Base-by-base conservation (phyloP, 2,329 filamentous ascomycete species). In the Trichoderma oligosporum region DNA sequence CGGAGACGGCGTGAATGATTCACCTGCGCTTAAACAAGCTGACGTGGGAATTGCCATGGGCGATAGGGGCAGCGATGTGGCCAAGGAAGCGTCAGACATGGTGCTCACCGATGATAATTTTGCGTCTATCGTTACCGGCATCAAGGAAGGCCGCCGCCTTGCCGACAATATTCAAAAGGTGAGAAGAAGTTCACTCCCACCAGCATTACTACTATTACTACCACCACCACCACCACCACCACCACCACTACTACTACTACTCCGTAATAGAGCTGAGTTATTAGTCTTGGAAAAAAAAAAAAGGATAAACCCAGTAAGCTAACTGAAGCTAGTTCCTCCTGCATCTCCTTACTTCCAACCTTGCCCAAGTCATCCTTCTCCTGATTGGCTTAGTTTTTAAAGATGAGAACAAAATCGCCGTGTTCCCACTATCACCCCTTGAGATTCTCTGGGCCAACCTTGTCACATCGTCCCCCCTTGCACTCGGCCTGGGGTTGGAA, bases 51-150 rank as follows among this genome's bases (percentile, higher is more conserved):
- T 90, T 62, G 86, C 86, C 61, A 90, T 89, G 86, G 86, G 86
- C 46, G 76, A 83, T 61, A 78, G 84, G 39, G 87, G 87, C 14
- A 87, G 83, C 42, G 87, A 89, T 66, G 86, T 90, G 8, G 86
- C 87, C 61, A 89, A 89, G 66, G 86, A 94, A 71, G 90, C 90
- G 2, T 87, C 89, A 1, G 90, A 95, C 67, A 94, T 96, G 80
- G 89, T 95, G 33, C 76, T 96, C 38, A 91, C 89, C 0, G 89
- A 94, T 67, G 90, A 94, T 71, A 92, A 95, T 73, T 95, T 95
- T 68, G 88, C 90, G 9, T 91, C 87, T 25, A 89, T 89, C 56
- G 79, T 89, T 38, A 85, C 83, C n/a, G 86, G 83, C 31, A 84
- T 89, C 44, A 82, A 86, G 67, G 85, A 89, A 70, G 86, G 86